Evolutionary conservation across 2,329 filamentous ascomycete genomes (phyloP).

Genomic region (Sporothrix pseudoabietina): DNA sequence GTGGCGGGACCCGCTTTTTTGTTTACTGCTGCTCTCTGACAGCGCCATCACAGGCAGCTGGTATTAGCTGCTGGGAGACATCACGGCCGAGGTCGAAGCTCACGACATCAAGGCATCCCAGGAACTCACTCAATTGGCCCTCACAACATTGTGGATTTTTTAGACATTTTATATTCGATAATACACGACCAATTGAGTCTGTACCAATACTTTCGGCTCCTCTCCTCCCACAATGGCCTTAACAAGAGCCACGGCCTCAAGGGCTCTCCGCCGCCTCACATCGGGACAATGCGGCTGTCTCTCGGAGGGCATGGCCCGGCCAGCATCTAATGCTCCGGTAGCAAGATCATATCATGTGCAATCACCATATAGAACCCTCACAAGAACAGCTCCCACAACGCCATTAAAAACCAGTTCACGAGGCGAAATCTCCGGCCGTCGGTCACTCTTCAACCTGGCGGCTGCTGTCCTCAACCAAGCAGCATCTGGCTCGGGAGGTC

Average conservation of each 20-base stretch:
- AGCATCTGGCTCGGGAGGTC: slow-evolving; percentile 31
- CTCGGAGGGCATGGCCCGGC: not conserved
- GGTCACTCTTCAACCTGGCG: slow-evolving; percentile 41
- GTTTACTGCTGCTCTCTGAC: not conserved
- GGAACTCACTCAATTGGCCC: not conserved
- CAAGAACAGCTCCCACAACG: not conserved
- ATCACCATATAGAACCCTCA: no score
- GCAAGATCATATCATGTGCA: not conserved
- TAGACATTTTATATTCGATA: not conserved
- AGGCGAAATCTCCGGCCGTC: slow-evolving; percentile 8
- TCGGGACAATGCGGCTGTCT: not conserved
- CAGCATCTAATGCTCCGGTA: not conserved
- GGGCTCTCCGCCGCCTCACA: slow-evolving; percentile 16
- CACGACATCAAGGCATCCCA: not conserved
- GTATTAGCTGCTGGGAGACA: not conserved
- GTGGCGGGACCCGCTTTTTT: slow-evolving; percentile 19
- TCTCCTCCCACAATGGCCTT: not conserved
- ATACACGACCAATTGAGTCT: not conserved
- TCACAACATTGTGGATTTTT: not conserved
- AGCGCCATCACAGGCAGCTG: slow-evolving; percentile 4
- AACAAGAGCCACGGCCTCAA: slow-evolving; percentile 3
- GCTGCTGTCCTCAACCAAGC: slow-evolving; percentile 26
- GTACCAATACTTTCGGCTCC: not conserved
- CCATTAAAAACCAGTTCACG: not conserved
- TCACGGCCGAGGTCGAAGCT: not conserved